A percentile compares a stretch with the other conserved stretches of the same genome.
Evolutionary conservation across 192 early-diverging fungal species (phyloP).

Genomic region (Gamsiella multidivaricata): DNA sequence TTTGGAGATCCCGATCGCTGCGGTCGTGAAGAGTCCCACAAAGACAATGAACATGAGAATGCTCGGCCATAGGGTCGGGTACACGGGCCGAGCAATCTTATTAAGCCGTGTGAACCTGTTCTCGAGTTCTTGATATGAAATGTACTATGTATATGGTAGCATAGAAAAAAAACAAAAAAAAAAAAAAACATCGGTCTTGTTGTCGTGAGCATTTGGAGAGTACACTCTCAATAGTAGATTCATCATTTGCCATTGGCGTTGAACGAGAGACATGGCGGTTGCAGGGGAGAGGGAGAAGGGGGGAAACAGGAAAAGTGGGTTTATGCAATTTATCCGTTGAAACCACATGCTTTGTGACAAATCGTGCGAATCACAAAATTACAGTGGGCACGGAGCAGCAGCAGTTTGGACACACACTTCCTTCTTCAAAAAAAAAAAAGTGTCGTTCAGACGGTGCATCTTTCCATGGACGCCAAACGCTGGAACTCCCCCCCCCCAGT

Average conservation of each 20-base stretch:
- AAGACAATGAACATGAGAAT: conserved; percentile 13
- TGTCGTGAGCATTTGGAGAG: neutral
- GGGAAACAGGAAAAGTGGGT: neutral
- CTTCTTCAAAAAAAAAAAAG: no score
- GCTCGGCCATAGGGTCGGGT: conserved; percentile 42
- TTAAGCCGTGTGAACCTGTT: conserved; percentile 32
- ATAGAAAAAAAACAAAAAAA: neutral
- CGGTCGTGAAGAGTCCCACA: conserved; percentile 2
- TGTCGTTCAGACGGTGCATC: no score
- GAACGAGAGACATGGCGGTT: neutral
- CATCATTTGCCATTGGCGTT: no score
- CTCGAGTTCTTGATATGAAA: conserved; percentile 42
- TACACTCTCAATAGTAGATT: no score
- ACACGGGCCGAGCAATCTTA: conserved; percentile 21
- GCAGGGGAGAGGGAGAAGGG: neutral
- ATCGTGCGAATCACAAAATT: no score
- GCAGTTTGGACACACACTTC: no score
- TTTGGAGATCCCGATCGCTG: conserved; percentile 21
- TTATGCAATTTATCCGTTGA: no score
- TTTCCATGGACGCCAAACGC: no score
- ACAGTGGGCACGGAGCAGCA: no score
- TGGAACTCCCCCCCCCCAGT: no score
- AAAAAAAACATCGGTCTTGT: no score
- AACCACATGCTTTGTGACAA: no score
- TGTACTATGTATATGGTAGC: conserved; percentile 9